These are phyloP conservation scores for Eucalyptus virginea DNA, from an alignment of 345 rosid species.

Conservation along the genomic window DNA sequence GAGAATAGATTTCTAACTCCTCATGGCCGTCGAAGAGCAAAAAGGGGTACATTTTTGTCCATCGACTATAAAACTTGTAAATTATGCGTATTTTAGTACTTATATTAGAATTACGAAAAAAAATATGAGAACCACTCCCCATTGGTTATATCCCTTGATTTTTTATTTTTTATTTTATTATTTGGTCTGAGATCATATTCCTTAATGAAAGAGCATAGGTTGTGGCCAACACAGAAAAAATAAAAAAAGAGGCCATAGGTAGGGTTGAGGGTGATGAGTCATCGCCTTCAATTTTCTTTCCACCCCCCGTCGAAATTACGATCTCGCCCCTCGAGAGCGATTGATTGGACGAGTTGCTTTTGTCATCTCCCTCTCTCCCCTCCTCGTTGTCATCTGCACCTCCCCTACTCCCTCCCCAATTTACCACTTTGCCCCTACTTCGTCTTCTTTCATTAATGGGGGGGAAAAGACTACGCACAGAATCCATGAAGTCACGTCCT, in stretches of 20 bases:
- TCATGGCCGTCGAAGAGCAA: neutral
- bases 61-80: neutral
- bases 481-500: neutral
- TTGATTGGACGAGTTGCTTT: constrained; percentile 7
- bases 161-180: neutral
- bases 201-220: neutral
- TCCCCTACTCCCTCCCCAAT: neutral
- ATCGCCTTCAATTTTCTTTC: neutral
- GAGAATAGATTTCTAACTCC: neutral
- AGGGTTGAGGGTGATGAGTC: neutral
- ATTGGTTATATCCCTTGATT: neutral
- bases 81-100: neutral
- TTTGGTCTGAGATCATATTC: neutral
- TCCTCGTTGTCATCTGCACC: neutral
- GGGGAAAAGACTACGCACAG: neutral
- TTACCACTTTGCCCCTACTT: neutral
- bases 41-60: neutral
- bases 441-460: neutral
- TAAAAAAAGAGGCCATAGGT: neutral
- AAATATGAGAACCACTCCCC: neutral
- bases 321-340: neutral
- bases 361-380: neutral
- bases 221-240: neutral
- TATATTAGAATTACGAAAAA: neutral
- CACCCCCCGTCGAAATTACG: neutral